Base-by-base conservation (phyloP, 345 rosid genomes). In the Eucalyptus regnans region DNA sequence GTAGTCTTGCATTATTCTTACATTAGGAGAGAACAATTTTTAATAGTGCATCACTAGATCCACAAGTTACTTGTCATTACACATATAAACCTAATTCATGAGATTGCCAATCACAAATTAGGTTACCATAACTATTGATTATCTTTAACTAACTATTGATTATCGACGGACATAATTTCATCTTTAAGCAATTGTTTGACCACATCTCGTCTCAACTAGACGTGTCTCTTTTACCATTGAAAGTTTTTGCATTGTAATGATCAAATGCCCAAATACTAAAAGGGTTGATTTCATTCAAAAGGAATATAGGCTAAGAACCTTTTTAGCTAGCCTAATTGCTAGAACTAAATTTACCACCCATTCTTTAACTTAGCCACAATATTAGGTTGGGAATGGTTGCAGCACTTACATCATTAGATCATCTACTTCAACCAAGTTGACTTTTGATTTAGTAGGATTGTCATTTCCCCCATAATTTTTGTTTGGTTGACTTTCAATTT, bases 201-300 rank as follows among this genome's bases (percentile, higher is more conserved):
- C 31, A 12, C 4, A 60, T 6, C 31, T 27, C 2, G 15, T 60
- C 8, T 27, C 31, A 60, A 12, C 0, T 12, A 0, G 13, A 60
- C 4, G 0, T 27, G 15, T 60, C 68, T 60, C 15, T 60, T 27
- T 60, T 12, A 5, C 31, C 31, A 27, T 60, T 27, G 68, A 60
- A 60, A 60, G 31, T 27, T 60, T 27, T 60, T 27, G n/a, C 31
- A 25, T 25, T 60, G 7, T 12, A 13, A 60, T 60, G 68, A 15
- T 60, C n/a, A 60, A 60, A 60, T 27, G 15, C 66, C 10, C n/a
- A 11, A 4, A 60, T 7, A 10, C n/a, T 5, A 27, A 11, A 12
- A 25, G 15, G 12, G 16, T 25, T 27, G 15, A 27, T 60, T 27
- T 27, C 31, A 60, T 60, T 60, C 15, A 12, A 12, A 60, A 60